Evolutionary conservation across 805 yeast species (phyloP).

Genomic region (Wickerhamomyces xylosicus): DNA sequence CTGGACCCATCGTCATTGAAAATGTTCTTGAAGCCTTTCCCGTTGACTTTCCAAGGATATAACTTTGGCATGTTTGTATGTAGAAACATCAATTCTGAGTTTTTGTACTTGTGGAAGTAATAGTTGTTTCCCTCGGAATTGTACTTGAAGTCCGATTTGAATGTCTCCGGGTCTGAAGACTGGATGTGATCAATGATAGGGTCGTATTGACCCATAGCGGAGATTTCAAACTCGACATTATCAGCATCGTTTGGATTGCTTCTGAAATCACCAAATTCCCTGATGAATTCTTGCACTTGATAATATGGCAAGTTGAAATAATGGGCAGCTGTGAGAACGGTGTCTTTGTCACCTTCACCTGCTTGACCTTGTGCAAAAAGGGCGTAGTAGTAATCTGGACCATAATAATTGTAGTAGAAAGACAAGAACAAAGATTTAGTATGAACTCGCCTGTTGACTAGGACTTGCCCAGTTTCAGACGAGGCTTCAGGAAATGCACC

Average conservation of each 20-base stretch:
- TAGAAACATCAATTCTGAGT: slow-evolving; percentile 17
- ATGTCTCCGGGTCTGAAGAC: slow-evolving; percentile 7
- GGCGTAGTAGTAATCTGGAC: slow-evolving; percentile 50
- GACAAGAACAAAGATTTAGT: slow-evolving; percentile 47
- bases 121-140: slow-evolving; percentile 13
- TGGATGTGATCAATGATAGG: slow-evolving; percentile 32
- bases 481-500: slow-evolving; percentile 64
- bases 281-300: slow-evolving; percentile 41
- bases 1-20: slow-evolving; percentile 13
- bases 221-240: slow-evolving; percentile 28
- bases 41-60: slow-evolving; percentile 20
- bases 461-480: slow-evolving; percentile 59
- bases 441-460: slow-evolving; percentile 48
- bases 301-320: slow-evolving; percentile 37
- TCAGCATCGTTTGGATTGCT: slow-evolving; percentile 12
- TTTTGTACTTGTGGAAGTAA: slow-evolving; percentile 11
- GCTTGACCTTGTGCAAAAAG: slow-evolving; percentile 49
- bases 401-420: slow-evolving; percentile 55
- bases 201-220: slow-evolving; percentile 48
- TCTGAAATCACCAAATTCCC: slow-evolving; percentile 37
- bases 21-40: slow-evolving; percentile 16
- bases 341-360: slow-evolving; percentile 82
- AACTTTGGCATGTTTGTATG: slow-evolving; percentile 21
- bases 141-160: slow-evolving; percentile 9
- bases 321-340: slow-evolving; percentile 61